Evolutionary conservation across 2,329 filamentous ascomycete genomes (phyloP).

Genomic region (Thelonectria discophora): DNA sequence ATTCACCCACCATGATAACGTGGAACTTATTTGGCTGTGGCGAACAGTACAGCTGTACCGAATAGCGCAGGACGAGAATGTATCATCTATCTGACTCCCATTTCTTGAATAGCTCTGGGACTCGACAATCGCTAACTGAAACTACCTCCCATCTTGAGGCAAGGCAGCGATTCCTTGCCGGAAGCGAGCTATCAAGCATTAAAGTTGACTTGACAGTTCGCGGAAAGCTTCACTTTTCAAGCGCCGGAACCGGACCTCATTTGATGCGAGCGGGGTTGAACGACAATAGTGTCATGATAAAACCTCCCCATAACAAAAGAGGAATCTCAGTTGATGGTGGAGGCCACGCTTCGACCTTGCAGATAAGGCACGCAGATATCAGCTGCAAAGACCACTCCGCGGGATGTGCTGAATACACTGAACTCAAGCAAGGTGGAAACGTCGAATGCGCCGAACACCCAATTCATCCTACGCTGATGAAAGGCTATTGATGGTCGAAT

Average conservation of each 20-base stretch:
- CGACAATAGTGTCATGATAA: background rate
- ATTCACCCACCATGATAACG: too few relatives aligned
- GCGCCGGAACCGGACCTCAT: constrained; percentile 1
- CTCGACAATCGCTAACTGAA: too few relatives aligned
- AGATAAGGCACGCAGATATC: background rate
- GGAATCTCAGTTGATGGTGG: constrained; percentile 4
- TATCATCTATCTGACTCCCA: too few relatives aligned
- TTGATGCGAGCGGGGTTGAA: background rate
- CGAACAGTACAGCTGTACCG: too few relatives aligned
- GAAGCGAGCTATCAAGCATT: background rate
- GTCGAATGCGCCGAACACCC: too few relatives aligned
- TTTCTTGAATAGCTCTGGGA: too few relatives aligned
- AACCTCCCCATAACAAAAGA: background rate
- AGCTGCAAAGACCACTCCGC: constrained; percentile 7
- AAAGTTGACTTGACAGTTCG: background rate
- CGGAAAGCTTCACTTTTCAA: background rate
- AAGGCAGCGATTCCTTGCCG: background rate
- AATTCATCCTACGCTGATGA: background rate
- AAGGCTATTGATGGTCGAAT: background rate
- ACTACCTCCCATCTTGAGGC: too few relatives aligned
- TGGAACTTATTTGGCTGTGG: too few relatives aligned
- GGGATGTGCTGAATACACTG: constrained; percentile 2
- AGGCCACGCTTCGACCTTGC: background rate
- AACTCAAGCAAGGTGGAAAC: background rate
- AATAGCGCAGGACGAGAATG: too few relatives aligned